phyloP scores from a whole-genome alignment of 2,329 filamentous ascomycete species.

The Penicillium sp. region DNA sequence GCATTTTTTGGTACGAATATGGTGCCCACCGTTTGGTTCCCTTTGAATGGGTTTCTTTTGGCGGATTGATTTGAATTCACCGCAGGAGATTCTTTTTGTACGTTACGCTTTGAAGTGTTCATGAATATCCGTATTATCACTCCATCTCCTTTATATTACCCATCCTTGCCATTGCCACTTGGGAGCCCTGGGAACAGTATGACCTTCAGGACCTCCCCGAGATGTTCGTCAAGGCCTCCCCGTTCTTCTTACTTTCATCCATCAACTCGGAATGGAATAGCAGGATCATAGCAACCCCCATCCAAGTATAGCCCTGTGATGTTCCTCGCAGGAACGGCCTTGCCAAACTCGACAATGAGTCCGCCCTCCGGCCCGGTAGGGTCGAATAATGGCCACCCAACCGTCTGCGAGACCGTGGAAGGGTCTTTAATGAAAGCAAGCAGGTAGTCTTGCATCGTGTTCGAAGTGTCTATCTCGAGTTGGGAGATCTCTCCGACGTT shows the following conservation, averaged over 20 bases:
- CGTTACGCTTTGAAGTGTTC: background rate
- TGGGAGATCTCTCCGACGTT: constrained; percentile 17
- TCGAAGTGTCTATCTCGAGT: constrained; percentile 30
- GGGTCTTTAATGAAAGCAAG: constrained; percentile 35
- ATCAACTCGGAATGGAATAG: constrained; percentile 11
- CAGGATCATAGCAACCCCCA: constrained; percentile 15
- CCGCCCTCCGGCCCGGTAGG: constrained; percentile 30
- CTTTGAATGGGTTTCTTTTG: background rate
- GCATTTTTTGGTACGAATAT: background rate
- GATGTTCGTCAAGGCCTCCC: too few relatives aligned
- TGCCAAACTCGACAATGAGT: constrained; percentile 17
- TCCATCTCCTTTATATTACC: background rate
- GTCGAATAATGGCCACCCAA: constrained; percentile 24
- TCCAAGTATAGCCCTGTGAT: constrained; percentile 16
- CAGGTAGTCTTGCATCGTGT: constrained; percentile 34
- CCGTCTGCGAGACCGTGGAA: constrained; percentile 1
- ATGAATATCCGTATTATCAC: background rate
- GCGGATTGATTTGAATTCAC: background rate
- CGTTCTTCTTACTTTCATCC: background rate
- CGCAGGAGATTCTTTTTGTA: background rate
- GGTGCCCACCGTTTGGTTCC: background rate
- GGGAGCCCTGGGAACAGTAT: background rate
- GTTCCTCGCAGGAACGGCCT: constrained; percentile 8
- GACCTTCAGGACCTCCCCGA: too few relatives aligned
- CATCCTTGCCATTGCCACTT: background rate